phyloP scores from a whole-genome alignment of 306 rosid genomes.

The Cucumis hystrix region DNA sequence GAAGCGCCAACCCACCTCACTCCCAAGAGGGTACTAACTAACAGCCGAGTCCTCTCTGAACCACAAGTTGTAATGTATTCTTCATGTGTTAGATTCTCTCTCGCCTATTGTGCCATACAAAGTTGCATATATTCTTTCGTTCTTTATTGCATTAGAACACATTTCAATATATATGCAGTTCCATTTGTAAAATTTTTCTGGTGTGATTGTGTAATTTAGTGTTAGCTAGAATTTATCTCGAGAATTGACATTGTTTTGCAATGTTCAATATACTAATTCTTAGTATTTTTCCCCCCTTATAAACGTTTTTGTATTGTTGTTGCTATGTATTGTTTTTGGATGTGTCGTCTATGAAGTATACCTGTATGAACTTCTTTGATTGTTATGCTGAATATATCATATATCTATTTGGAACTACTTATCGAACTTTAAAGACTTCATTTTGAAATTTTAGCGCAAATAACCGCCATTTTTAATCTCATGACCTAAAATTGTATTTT shows the following conservation, averaged over 20 bases:
- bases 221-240: background rate
- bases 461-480: too few relatives aligned
- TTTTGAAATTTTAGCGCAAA: too few relatives aligned
- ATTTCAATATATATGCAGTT: background rate
- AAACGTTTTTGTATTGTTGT: background rate
- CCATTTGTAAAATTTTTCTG: background rate
- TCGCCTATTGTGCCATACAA: background rate
- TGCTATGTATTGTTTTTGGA: background rate
- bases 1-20: too few relatives aligned
- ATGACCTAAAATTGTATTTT: too few relatives aligned
- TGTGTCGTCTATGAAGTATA: background rate
- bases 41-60: too few relatives aligned
- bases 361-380: background rate
- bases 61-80: background rate
- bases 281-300: background rate
- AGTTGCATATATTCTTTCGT: constrained; percentile 2
- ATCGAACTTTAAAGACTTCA: too few relatives aligned
- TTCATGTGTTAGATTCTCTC: background rate
- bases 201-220: background rate
- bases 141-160: background rate
- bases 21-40: too few relatives aligned
- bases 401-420: background rate
- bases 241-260: background rate
- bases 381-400: background rate
- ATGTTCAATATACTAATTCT: background rate